Evolutionary conservation across 352 stramenopile species (phyloP), one percentile per base, ranked within the genome.

Genomic region (Blastocystis sp.): DNA sequence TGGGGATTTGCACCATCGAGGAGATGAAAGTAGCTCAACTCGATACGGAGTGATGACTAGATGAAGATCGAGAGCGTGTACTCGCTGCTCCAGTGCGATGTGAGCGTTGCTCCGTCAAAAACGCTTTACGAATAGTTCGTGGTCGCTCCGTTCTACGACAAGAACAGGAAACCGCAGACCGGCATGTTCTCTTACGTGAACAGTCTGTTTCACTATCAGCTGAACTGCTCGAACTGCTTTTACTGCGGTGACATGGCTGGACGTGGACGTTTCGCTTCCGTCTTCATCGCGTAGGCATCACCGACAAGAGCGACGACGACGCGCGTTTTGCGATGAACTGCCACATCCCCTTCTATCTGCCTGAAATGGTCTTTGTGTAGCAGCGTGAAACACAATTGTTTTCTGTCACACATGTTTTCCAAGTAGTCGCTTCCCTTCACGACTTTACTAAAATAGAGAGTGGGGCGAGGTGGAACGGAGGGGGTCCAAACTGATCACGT

Each of bases 291-390:
- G 31, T 39, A 71, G 55, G 29, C 26, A 45, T 26, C 31, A 19
- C 12, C 4, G 35, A 31, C 9, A 89, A 69, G 31, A 37, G n/a
- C 92, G 92, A 16, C 94, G 67, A 93, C 3, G 95, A 97, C 81
- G 95, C 95, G 91, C 95, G 95, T 90, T 96, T 96, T 76, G 94
- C 95, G 19, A 90, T 96, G 6, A 96, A 97, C 90, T 85, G 94
- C n/a, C 91, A 91, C 0, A 91, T 97, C 33, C 85, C 88, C 35
- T 96, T 97, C 90, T 91, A 93, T 62, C 96, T 94, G 0, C 94
- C 95, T 1, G 94, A 97, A 80, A 91, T 92, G 65, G 91, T 96
- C 6, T 96, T 97, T 71, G 71, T 96, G 39, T 79, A n/a, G n/a
- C n/a, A n/a, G n/a, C n/a, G n/a, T 55, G 45, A 55, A 19, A 19